phyloP scores from a whole-genome alignment of 176 grass and related monocot species.

The Musa troglodytarum region DNA sequence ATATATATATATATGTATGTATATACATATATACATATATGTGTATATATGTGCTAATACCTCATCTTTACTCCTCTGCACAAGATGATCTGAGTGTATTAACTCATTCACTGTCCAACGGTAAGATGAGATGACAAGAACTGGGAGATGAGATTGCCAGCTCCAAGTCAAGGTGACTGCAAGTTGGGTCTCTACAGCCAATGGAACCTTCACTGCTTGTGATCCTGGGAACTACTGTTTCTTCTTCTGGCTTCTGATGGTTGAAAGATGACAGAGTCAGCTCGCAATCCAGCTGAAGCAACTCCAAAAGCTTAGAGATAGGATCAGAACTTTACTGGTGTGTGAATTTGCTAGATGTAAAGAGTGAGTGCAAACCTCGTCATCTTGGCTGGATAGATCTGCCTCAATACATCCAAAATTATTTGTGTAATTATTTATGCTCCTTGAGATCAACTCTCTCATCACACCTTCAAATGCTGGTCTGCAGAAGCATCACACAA shows the following conservation, averaged over 20 bases:
- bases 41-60: no score
- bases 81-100: no score
- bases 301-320: not conserved
- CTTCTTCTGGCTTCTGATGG: not conserved
- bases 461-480: not conserved
- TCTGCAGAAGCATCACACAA: not conserved
- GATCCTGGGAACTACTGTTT: not conserved
- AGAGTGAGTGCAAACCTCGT: not conserved
- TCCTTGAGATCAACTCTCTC: not conserved
- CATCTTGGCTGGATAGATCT: not conserved
- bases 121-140: not conserved
- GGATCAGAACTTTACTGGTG: not conserved
- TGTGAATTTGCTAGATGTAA: not conserved
- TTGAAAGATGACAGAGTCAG: not conserved
- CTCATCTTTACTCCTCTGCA: no score
- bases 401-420: not conserved
- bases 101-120: no score
- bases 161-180: constrained; percentile 1
- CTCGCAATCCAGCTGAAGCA: not conserved
- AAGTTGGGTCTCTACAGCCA: not conserved
- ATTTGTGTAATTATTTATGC: not conserved
- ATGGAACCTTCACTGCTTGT: not conserved
- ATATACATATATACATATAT: no score
- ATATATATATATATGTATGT: no score
- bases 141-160: constrained; percentile 5